Evolutionary conservation across 805 yeast species (phyloP).

Genomic region (Starmerella riodocensis): DNA sequence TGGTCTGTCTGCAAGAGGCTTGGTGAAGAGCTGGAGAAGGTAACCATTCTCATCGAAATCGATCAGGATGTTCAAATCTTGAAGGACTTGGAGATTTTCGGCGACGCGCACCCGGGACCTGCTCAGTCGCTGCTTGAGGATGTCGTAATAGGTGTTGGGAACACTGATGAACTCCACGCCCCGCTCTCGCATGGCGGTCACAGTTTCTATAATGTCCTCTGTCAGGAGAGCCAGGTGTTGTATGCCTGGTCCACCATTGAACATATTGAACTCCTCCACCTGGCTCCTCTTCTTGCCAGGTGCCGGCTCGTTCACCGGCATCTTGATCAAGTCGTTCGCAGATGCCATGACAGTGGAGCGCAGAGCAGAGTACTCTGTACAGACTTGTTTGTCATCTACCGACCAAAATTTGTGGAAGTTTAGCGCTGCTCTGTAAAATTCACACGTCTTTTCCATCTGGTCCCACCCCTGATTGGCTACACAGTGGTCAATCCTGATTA

Average conservation of each 20-base stretch:
- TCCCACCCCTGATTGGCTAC: slow-evolving; percentile 70
- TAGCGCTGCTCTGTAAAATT: slow-evolving; percentile 45
- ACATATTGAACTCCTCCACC: slow-evolving; percentile 69
- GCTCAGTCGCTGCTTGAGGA: slow-evolving; percentile 35
- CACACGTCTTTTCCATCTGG: slow-evolving; percentile 45
- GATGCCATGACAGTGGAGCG: slow-evolving; percentile 68
- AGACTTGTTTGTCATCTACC: slow-evolving; percentile 65
- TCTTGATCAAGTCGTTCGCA: slow-evolving; percentile 47
- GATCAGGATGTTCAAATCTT: slow-evolving; percentile 46
- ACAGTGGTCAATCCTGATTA: slow-evolving; percentile 54
- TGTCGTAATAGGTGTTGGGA: slow-evolving; percentile 44
- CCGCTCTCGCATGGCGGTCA: slow-evolving; percentile 39
- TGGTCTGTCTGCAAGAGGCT: slow-evolving; percentile 65
- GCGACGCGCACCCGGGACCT: slow-evolving; percentile 34
- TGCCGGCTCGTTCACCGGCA: slow-evolving; percentile 83
- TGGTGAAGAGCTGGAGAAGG: slow-evolving; percentile 65
- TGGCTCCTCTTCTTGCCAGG: slow-evolving; percentile 53
- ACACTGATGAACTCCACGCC: slow-evolving; percentile 61
- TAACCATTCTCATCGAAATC: slow-evolving; percentile 73
- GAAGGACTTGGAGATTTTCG: slow-evolving; percentile 41
- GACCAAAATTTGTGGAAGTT: slow-evolving; percentile 77
- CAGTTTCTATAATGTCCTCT: slow-evolving; percentile 44
- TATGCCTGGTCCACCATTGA: slow-evolving; percentile 67
- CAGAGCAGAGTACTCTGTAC: slow-evolving; percentile 56
- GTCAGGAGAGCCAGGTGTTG: slow-evolving; percentile 71